Evolutionary conservation across 2,329 filamentous ascomycete genomes (phyloP).

Genomic region (Fusarium phyllophilum): DNA sequence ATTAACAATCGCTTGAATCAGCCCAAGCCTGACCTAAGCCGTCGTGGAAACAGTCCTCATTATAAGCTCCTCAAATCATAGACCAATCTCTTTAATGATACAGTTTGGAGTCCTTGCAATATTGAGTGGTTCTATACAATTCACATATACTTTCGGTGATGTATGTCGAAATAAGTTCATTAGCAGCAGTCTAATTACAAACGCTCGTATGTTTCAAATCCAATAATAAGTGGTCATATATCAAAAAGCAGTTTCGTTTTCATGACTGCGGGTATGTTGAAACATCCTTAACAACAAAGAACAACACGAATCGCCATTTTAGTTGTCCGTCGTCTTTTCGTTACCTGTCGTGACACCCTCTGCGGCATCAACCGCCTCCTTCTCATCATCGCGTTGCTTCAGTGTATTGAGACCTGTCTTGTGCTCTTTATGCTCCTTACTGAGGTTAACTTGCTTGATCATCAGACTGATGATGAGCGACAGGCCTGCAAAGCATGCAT

Average conservation of each 20-base stretch:
- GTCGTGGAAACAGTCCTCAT: neutral
- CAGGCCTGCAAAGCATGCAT: conserved; percentile 59
- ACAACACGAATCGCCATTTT: neutral
- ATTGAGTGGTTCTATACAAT: no score
- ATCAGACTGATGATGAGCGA: conserved; percentile 60
- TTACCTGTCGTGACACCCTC: conserved; percentile 6
- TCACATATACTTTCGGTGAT: neutral
- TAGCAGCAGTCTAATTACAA: neutral
- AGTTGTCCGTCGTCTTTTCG: conserved; percentile 31
- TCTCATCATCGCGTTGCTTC: conserved; percentile 45
- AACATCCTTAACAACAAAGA: neutral
- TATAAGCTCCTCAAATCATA: neutral
- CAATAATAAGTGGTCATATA: neutral
- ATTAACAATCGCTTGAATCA: neutral
- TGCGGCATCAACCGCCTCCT: neutral
- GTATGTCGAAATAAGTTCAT: neutral
- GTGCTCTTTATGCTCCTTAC: conserved; percentile 65
- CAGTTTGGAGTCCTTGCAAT: neutral
- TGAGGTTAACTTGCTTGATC: conserved; percentile 61
- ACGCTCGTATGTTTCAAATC: neutral
- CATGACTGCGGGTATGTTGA: neutral
- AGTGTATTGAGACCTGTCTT: conserved; percentile 65
- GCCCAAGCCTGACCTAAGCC: neutral
- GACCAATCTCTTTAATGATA: neutral
- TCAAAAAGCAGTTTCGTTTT: neutral